phyloP scores from a whole-genome alignment of 2,329 filamentous ascomycete genomes.

The Fusarium nisikadoi region DNA sequence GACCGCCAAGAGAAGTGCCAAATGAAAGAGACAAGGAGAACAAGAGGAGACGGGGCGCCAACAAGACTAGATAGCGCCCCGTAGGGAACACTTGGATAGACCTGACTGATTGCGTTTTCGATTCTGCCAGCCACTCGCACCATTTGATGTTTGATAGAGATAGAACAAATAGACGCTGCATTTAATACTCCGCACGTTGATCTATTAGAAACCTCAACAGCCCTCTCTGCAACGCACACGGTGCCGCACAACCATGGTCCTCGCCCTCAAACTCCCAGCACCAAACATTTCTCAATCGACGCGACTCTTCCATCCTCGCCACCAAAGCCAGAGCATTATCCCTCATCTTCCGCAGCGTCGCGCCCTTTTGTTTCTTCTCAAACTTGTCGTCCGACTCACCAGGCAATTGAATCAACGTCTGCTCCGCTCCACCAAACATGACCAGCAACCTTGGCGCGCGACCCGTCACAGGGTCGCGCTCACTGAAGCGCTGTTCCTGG shows the following conservation, averaged over 20 bases:
- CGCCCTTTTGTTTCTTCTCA: constrained; percentile 32
- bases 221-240: constrained; percentile 35
- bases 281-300: constrained; percentile 32
- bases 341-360: constrained; percentile 35
- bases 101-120: background rate
- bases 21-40: background rate
- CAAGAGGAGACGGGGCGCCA: background rate
- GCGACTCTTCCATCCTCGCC: constrained; percentile 29
- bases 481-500: constrained; percentile 43
- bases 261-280: constrained; percentile 44
- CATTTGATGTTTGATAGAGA: background rate
- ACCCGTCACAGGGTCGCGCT: background rate
- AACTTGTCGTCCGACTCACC: constrained; percentile 48
- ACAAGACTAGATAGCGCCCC: background rate
- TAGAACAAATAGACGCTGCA: background rate
- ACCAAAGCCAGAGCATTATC: constrained; percentile 40
- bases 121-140: background rate
- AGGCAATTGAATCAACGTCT: constrained; percentile 41
- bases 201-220: constrained; percentile 34
- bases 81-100: background rate
- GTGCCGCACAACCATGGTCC: constrained; percentile 41
- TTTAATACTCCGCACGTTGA: constrained; percentile 1
- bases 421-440: constrained; percentile 48
- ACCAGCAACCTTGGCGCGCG: constrained; percentile 48
- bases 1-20: background rate